Base-by-base conservation (phyloP, 345 rosid species). In the Garcia nutans region DNA sequence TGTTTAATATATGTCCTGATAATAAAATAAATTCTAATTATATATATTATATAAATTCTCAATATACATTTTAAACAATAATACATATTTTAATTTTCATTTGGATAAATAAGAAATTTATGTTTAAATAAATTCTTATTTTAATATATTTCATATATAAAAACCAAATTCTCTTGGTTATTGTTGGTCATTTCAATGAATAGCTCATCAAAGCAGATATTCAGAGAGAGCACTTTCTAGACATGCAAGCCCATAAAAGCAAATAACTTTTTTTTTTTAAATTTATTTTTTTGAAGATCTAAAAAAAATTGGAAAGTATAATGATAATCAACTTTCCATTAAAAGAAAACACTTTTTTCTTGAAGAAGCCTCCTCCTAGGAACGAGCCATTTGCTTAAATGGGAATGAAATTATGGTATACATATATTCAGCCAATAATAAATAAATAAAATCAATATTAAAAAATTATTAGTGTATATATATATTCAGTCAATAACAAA, bases 321-420 rank as follows among this genome's bases (percentile, higher is more conserved):
- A 84, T 84, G 81, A 88, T 85, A 72, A 50, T 77, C 77, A 74
- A 84, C 89, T 85, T 87, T 85, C 61, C 62, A 80, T 80, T 79
- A 78, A 75, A 75, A 83, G 83, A 84, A 79, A 80, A 74, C 81
- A 75, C 89, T 89, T 89, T 89, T 87, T 90, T 87, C 88, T 75
- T 68, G 75, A 47, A 75, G 83, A 89, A 89, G 90, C 76, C 83
- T 80, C 87, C 85, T 80, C 87, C 86, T 79, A 55, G 84, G 84
- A 81, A 77, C 81, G 72, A 78, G 87, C 80, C 78, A 77, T 79
- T 82, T 13, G 10, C 3, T 47, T 47, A 28, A 28, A 28, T 28
- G 31, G 2, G 31, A n/a, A n/a, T n/a, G n/a, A 28, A 28, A 28
- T 28, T 1, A 1, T 28, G 2, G 31, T 28, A 2, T 28, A 28